phyloP scores from a whole-genome alignment of 306 rosid species.

The Quercus suber region DNA sequence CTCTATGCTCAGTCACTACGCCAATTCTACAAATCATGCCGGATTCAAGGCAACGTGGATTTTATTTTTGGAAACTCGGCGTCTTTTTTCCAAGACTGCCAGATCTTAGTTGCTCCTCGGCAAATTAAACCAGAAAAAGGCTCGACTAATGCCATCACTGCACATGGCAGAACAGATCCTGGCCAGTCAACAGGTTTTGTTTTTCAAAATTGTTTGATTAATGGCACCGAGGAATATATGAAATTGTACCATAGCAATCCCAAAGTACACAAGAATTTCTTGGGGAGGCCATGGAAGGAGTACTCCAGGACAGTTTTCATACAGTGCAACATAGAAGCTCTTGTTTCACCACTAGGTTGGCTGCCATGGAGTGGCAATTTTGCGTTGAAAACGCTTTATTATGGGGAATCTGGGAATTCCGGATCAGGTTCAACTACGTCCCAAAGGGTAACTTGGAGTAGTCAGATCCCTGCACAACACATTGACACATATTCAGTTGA shows the following conservation, averaged over 20 bases:
- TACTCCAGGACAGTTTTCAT: conserved; percentile 72
- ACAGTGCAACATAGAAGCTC: conserved; percentile 40
- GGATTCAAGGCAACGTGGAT: conserved; percentile 74
- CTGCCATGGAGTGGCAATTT: conserved; percentile 68
- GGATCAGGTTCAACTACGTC: conserved; percentile 52
- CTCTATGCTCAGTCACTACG: conserved; percentile 83
- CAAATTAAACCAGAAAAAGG: conserved; percentile 62
- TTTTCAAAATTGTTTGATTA: conserved; percentile 61
- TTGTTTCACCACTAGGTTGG: conserved; percentile 63
- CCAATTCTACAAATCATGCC: conserved; percentile 77
- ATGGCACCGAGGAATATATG: conserved; percentile 78
- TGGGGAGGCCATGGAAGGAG: conserved; percentile 98
- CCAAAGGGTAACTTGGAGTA: conserved; percentile 65
- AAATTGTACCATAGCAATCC: conserved; percentile 58
- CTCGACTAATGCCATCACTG: conserved; percentile 61
- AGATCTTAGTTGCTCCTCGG: conserved; percentile 51
- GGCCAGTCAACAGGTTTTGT: conserved; percentile 77
- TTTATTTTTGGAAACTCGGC: conserved; percentile 92
- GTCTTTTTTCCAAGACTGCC: conserved; percentile 61
- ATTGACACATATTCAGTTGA: conserved; percentile 46
- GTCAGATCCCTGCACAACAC: conserved; percentile 51
- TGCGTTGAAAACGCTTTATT: conserved; percentile 66
- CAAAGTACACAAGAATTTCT: conserved; percentile 61
- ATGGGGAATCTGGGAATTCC: conserved; percentile 59
- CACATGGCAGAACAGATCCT: conserved; percentile 87